Conservation (phyloP, 2,329 filamentous ascomycete genomes). For the Aspergillus unguis region DNA sequence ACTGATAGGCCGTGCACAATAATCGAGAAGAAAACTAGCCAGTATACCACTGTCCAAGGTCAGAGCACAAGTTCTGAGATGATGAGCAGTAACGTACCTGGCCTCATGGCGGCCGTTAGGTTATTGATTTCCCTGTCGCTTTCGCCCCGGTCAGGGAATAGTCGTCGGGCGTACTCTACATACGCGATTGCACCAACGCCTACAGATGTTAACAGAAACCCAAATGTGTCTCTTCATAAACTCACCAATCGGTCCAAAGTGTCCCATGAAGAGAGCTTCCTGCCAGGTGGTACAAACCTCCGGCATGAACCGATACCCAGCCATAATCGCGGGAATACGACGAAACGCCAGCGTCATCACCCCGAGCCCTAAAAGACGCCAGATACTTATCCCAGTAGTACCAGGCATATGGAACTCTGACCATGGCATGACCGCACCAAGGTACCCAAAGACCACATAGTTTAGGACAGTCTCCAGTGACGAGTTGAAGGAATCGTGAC, state of each 20-base stretch:
- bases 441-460: conserved; percentile 60
- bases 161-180: conserved; percentile 44
- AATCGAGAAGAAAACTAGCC: conserved; percentile 43
- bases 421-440: conserved; percentile 58
- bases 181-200: conserved; percentile 47
- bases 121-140: conserved; percentile 42
- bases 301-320: conserved; percentile 56
- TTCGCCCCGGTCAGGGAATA: conserved; percentile 42
- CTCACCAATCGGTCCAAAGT: conserved; percentile 47
- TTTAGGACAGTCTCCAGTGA: conserved; percentile 59
- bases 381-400: conserved; percentile 52
- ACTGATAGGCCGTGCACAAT: conserved; percentile 41
- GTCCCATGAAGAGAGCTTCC: conserved; percentile 61
- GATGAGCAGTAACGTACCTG: conserved; percentile 24
- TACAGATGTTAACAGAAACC: conserved; percentile 14
- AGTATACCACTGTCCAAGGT: conserved; percentile 41
- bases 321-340: conserved; percentile 55
- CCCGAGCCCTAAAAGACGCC: conserved; percentile 51
- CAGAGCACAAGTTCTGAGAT: neutral
- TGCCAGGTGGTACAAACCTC: conserved; percentile 51
- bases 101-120: conserved; percentile 40
- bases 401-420: conserved; percentile 52
- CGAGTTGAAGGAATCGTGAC: conserved; percentile 61
- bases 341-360: conserved; percentile 54
- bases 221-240: neutral